phyloP scores from a whole-genome alignment of 2,329 filamentous ascomycete genomes.

The Xylaria sp. region DNA sequence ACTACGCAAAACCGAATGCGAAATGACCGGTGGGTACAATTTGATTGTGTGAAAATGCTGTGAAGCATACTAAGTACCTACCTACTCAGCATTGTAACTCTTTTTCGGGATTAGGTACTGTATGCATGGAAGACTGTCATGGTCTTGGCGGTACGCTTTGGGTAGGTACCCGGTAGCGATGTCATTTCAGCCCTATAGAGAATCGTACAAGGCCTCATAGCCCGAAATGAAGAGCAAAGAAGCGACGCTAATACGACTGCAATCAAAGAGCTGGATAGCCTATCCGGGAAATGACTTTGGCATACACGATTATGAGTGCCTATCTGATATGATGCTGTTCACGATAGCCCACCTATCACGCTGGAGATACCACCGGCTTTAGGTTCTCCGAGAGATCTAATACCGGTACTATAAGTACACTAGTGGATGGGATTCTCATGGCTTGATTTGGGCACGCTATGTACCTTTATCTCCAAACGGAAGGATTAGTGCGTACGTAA shows the following conservation, averaged over 20 bases:
- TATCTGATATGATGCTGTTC: neutral
- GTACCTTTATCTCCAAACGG: constrained; percentile 20
- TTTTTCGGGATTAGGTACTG: constrained; percentile 5
- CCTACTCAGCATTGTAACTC: neutral
- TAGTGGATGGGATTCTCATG: constrained; percentile 2
- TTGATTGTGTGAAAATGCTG: constrained; percentile 4
- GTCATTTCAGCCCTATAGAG: constrained; percentile 48
- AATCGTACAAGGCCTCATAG: constrained; percentile 5
- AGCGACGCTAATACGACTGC: constrained; percentile 1
- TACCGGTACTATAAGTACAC: neutral
- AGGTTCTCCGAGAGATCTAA: neutral
- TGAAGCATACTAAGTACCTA: neutral
- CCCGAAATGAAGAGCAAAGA: neutral
- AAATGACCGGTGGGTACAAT: constrained; percentile 14
- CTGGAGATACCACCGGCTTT: neutral
- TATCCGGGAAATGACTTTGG: neutral
- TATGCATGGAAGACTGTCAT: constrained; percentile 26
- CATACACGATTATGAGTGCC: neutral
- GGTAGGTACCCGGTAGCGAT: constrained; percentile 19
- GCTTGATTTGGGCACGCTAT: neutral
- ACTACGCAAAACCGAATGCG: neutral
- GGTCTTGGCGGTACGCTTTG: constrained; percentile 20
- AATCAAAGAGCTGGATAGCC: neutral
- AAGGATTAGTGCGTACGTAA: constrained; percentile 43
- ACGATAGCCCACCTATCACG: neutral